Evolutionary conservation across 805 yeast species (phyloP).

Genomic region (Candida quercuum): DNA sequence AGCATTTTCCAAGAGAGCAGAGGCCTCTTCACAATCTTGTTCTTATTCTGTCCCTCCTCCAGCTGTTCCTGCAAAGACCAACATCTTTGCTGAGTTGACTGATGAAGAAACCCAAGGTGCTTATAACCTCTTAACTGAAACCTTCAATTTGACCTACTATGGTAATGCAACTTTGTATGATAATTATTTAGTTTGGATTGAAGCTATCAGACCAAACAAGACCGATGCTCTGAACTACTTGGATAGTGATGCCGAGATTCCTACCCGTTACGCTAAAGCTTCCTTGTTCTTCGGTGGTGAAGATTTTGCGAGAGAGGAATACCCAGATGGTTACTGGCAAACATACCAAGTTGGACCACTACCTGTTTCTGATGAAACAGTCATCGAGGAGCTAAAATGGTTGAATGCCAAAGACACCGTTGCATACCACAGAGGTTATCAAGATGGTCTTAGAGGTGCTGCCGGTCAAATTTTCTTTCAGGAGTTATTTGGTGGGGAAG

Average conservation of each 20-base stretch:
- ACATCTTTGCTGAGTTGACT: conserved; percentile 19
- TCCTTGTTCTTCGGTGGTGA: conserved; percentile 21
- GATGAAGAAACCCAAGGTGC: conserved; percentile 17
- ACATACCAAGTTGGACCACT: conserved; percentile 21
- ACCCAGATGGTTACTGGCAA: conserved; percentile 22
- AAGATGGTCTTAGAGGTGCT: no score
- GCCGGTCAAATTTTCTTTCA: no score
- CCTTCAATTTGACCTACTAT: conserved; percentile 15
- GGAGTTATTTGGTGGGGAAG: background rate
- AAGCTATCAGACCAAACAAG: conserved; percentile 22
- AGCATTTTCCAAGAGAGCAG: conserved; percentile 2
- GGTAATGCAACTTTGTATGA: conserved; percentile 18
- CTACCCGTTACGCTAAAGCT: conserved; percentile 19
- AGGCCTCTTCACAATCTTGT: conserved; percentile 2
- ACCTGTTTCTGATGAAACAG: conserved; percentile 8
- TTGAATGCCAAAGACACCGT: conserved; percentile 16
- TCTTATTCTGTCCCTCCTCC: conserved; percentile 10
- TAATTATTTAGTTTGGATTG: conserved; percentile 21
- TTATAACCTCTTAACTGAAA: conserved; percentile 9
- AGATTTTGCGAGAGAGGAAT: conserved; percentile 15
- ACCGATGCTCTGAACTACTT: conserved; percentile 21
- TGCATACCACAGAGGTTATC: conserved; percentile 15
- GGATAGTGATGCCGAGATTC: conserved; percentile 17
- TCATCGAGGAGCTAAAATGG: conserved; percentile 13
- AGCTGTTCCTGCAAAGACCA: conserved; percentile 12